Percentiles rank a stretch among this genome's conserved stretches.
Evolutionary conservation across 129 eudicot genomes (phyloP).

Genomic region (Pulicaria dysenterica): DNA sequence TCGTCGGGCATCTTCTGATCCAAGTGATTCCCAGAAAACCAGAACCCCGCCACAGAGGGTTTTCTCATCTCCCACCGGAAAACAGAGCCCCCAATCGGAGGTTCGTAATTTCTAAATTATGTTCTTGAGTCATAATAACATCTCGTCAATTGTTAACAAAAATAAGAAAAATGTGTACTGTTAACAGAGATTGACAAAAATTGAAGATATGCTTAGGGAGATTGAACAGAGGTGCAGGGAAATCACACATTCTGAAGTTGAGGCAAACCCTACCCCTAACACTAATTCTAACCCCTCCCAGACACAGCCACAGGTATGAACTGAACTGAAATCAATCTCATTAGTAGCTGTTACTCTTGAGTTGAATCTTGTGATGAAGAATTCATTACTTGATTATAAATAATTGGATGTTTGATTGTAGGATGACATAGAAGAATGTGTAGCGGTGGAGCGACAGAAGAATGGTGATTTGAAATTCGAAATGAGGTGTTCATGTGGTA

Average conservation of each 20-base stretch:
- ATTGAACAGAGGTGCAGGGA: constrained; percentile 29
- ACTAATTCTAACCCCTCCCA: too few relatives aligned
- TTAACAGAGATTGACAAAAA: background rate
- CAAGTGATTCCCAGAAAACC: background rate
- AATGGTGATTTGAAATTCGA: constrained; percentile 25
- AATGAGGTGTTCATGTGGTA: constrained; percentile 25
- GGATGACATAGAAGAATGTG: constrained; percentile 22
- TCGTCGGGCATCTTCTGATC: constrained; percentile 12
- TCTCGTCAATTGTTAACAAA: background rate
- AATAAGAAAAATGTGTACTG: too few relatives aligned
- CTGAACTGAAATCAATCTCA: background rate
- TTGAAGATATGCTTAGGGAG: constrained; percentile 20
- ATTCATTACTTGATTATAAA: background rate
- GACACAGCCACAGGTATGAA: background rate
- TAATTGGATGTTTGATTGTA: background rate
- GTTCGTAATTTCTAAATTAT: background rate
- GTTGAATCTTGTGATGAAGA: background rate
- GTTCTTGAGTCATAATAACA: background rate
- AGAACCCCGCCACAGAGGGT: background rate
- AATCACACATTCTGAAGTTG: background rate
- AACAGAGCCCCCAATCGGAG: constrained; percentile 10
- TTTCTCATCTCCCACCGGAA: constrained; percentile 2
- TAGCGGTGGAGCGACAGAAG: constrained; percentile 16
- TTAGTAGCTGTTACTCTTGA: background rate
- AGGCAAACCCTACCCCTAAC: background rate